Percentiles rank a stretch among this genome's conserved stretches.
Evolutionary conservation across 164 flowering plant species (phyloP).

Genomic region (Dillenia turbinata): DNA sequence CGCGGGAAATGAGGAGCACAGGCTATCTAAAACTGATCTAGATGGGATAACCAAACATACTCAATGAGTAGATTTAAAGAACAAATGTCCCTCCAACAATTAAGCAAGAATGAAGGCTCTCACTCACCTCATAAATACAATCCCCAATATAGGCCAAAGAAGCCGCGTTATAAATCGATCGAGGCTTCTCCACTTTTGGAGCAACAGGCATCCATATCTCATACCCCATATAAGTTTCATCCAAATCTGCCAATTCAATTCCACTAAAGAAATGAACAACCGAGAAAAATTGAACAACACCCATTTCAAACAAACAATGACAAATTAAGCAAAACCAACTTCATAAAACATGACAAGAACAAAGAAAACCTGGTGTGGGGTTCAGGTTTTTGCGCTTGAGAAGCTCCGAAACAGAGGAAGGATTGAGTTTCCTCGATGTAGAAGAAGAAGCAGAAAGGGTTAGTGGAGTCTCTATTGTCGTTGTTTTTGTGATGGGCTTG

Average conservation of each 20-base stretch:
- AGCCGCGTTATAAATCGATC: constrained; percentile 72
- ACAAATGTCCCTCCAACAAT: no score
- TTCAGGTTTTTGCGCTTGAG: constrained; percentile 20
- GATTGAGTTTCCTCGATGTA: constrained; percentile 1
- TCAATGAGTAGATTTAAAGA: no score
- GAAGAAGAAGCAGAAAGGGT: constrained; percentile 11
- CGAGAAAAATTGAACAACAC: not conserved
- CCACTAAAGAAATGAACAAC: not conserved
- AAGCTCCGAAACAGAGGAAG: constrained; percentile 19
- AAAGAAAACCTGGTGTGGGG: constrained; percentile 10
- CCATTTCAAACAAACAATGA: not conserved
- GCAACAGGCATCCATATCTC: constrained; percentile 75
- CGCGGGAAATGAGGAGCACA: no score
- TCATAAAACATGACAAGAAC: not conserved
- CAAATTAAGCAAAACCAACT: not conserved
- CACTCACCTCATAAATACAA: constrained; percentile 71
- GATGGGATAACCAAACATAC: no score
- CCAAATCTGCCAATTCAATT: constrained; percentile 9
- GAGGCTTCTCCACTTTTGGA: constrained; percentile 76
- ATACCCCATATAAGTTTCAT: constrained; percentile 57
- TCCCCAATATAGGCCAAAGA: constrained; percentile 86
- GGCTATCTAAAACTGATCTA: no score
- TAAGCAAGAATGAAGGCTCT: no score
- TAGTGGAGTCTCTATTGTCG: not conserved
- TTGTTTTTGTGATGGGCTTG: constrained; percentile 2